These are phyloP conservation scores for Yarrowia bubula DNA, from an alignment of 805 yeast genomes.

Conservation along the genomic window DNA sequence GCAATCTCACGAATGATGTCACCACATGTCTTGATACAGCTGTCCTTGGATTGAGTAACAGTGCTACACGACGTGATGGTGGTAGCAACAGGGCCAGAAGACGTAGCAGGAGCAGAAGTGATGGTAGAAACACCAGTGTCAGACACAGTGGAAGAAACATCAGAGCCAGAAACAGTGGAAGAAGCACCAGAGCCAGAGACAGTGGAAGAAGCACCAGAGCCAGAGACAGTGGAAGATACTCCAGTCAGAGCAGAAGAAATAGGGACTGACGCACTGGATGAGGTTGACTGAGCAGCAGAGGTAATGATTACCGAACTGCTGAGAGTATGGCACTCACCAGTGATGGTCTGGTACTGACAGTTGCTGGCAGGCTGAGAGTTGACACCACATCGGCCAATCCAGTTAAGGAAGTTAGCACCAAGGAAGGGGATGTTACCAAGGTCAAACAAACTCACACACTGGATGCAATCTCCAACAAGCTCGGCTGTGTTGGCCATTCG, in stretches of 20 bases:
- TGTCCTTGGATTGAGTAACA: too few species aligned
- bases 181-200: background rate
- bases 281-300: background rate
- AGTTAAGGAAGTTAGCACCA: slow-evolving; percentile 13
- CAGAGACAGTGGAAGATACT: background rate
- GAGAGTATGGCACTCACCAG: background rate
- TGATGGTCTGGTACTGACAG: slow-evolving; percentile 2
- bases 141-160: background rate
- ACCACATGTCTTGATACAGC: too few species aligned
- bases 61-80: too few species aligned
- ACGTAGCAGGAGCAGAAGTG: too few species aligned
- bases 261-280: background rate
- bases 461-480: background rate
- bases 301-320: slow-evolving; percentile 1
- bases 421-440: background rate
- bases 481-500: background rate
- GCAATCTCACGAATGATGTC: too few species aligned
- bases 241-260: background rate
- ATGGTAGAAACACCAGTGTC: too few species aligned
- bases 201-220: background rate
- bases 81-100: too few species aligned
- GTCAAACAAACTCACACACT: background rate
- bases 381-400: background rate
- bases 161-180: background rate
- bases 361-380: background rate